A percentile compares a stretch with the other conserved stretches of the same genome.
phyloP scores from a whole-genome alignment of 495 filamentous ascomycete genomes.

The Tuber magnatum region DNA sequence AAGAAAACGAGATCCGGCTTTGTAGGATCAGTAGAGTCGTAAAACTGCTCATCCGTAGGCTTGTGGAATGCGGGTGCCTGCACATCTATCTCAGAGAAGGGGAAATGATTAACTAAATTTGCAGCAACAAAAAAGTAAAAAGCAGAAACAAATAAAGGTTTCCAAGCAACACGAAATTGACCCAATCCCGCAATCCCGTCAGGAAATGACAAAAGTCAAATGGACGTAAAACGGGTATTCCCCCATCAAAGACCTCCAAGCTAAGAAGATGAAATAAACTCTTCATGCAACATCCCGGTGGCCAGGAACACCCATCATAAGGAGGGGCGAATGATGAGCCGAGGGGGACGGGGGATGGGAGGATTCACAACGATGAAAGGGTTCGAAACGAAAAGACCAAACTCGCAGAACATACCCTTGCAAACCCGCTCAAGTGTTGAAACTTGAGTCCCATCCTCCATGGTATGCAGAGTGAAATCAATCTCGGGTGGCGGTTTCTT shows the following conservation, averaged over 20 bases:
- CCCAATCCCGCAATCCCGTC: neutral
- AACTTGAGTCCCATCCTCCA: conserved; percentile 94
- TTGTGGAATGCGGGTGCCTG: conserved; percentile 91
- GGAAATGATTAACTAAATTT: conserved; percentile 14
- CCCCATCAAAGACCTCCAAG: neutral
- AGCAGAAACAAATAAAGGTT: neutral
- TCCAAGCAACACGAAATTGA: neutral
- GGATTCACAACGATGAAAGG: neutral
- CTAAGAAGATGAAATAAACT: neutral
- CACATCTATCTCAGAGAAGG: conserved; percentile 43
- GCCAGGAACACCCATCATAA: neutral
- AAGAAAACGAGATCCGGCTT: conserved; percentile 91
- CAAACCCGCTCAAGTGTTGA: conserved; percentile 91
- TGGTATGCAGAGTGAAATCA: conserved; percentile 93
- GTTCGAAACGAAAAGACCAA: neutral
- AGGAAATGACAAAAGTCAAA: neutral
- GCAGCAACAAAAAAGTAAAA: neutral
- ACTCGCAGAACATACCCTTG: conserved; percentile 63
- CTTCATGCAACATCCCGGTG: neutral
- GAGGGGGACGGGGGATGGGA: neutral
- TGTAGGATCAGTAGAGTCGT: conserved; percentile 61
- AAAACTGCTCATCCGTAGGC: conserved; percentile 75
- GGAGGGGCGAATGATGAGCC: neutral
- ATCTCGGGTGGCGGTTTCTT: conserved; percentile 96
- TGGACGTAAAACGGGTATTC: neutral